Base-by-base conservation (phyloP, 352 stramenopile species). In the Phytophthora agathidicida region DNA sequence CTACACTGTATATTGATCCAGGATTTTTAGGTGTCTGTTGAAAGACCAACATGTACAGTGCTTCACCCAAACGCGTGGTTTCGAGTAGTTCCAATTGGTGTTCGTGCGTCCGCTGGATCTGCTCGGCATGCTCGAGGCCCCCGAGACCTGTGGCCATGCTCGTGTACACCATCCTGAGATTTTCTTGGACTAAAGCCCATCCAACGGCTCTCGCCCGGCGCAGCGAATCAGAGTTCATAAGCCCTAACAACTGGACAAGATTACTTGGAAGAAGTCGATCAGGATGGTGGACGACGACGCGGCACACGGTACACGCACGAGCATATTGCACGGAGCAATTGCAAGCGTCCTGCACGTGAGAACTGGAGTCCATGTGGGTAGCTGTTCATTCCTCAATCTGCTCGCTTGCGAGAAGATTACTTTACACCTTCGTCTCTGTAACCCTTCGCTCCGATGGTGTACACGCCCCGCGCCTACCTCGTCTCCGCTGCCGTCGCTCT, bases 391-490 rank as follows among this genome's bases (percentile, higher is more conserved):
- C 19, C 27, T n/a, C 32, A 65, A 65, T 65, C 56, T 60, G 17
- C 31, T 65, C 56, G 31, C 46, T 60, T 60, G 46, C 56, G 56
- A 65, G 47, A 48, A 60, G 56, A 65, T 65, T 65, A 65, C 26
- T 26, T 53, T 24, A 45, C 36, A 51, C 26, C 55, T 57, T 32
- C 28, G n/a, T n/a, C n/a, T n/a, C n/a, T n/a, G n/a, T n/a, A n/a
- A n/a, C n/a, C n/a, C n/a, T n/a, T n/a, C n/a, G n/a, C n/a, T n/a
- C n/a, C n/a, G n/a, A 69, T 69, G 60, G 60, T 69, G 20, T 69
- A 55, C 60, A 50, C 60, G 11, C 60, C 60, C 7, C 24, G 52
- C 28, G 44, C 48, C 20, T 68, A 63, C 45, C 46, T 68, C 30
- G 14, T 68, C 32, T 62, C 60, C 14, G 51, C 51, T 44, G 51